Base-by-base conservation (phyloP, 225 moss, liverwort and hornwort genomes). In the Asterella californica region DNA sequence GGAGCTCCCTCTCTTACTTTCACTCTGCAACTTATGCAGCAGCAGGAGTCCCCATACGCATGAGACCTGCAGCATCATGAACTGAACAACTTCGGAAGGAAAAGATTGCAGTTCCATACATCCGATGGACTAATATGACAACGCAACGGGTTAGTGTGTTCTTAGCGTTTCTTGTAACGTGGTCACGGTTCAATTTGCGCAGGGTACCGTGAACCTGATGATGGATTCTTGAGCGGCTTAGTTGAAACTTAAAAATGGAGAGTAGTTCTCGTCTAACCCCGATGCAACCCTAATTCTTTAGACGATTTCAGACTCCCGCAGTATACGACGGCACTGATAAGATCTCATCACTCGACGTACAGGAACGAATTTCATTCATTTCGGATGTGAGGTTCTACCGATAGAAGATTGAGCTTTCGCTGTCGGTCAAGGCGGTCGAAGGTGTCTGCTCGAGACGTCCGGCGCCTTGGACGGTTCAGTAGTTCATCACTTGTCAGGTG, bases 381-480 rank as follows among this genome's bases (percentile, higher is more conserved):
- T 82, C 24, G 49, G 71, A 22, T 82, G 71, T 55, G 82, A 82
- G 49, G 53, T 62, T 42, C 50, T 82, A 46, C 77, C 82, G 15
- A 33, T 34, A 14, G 70, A 77, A 12, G 47, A 72, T 24, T 82
- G 82, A 37, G 82, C 82, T 6, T 82, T 77, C 36, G 77, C 82
- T 27, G 61, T 82, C 17, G 77, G 62, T 10, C 47, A 68, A 69
- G 47, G 82, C 22, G 82, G 77, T 34, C 71, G 69, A 69, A 66
- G 82, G 36, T 82, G 82, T 12, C 38, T 77, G 19, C 49, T 82
- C 36, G 77, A 82, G 36, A 82, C 82, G 2, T 76, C 82, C 22
- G 2, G 70, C 70, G 60, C 60, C 24, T 21, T 82, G 22, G 82
- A 82, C 47, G 77, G 82, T 48, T 76, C 70, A 33, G n/a, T 82